A percentile compares a stretch with the other conserved stretches of the same genome.
Conservation (phyloP, 169 alveolate genomes). For the Neospora caninum region DNA sequence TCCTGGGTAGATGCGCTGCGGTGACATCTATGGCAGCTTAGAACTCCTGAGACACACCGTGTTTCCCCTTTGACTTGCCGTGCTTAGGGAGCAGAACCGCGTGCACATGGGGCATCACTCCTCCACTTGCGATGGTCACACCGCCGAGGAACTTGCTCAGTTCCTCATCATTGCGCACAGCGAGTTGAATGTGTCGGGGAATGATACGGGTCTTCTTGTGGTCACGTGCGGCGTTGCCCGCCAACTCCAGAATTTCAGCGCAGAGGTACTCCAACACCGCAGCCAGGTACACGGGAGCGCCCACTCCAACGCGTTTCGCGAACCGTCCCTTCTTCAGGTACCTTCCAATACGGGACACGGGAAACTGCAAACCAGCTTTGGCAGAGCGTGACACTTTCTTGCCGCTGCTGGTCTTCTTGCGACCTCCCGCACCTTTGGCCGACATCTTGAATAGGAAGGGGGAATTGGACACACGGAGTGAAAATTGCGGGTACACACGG, state of each 20-base stretch:
- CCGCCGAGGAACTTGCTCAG: slow-evolving; percentile 96
- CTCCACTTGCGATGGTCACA: slow-evolving; percentile 97
- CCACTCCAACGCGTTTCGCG: slow-evolving; percentile 94
- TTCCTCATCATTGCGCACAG: slow-evolving; percentile 98
- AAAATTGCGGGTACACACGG: not conserved
- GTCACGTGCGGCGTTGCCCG: slow-evolving; percentile 98
- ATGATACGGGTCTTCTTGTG: slow-evolving; percentile 96
- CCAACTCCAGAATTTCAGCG: slow-evolving; percentile 98
- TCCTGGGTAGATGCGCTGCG: not conserved
- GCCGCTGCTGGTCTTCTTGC: slow-evolving; percentile 76
- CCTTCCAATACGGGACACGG: slow-evolving; percentile 98
- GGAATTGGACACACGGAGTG: not conserved
- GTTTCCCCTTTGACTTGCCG: slow-evolving; percentile 20
- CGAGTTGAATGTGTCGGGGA: slow-evolving; percentile 99
- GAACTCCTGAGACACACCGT: slow-evolving; percentile 30
- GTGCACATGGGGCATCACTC: slow-evolving; percentile 97
- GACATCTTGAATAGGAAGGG: slow-evolving; percentile 41
- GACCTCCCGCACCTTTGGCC: slow-evolving; percentile 82
- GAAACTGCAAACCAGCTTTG: slow-evolving; percentile 99
- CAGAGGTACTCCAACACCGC: slow-evolving; percentile 98
- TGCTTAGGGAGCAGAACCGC: slow-evolving; percentile 94
- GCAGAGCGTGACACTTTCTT: slow-evolving; percentile 93
- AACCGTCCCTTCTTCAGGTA: slow-evolving; percentile 96
- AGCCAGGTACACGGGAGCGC: slow-evolving; percentile 91
- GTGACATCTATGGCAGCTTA: not conserved